phyloP scores from a whole-genome alignment of 768 basidiomycete genomes.

The Tephrocybe sp. region DNA sequence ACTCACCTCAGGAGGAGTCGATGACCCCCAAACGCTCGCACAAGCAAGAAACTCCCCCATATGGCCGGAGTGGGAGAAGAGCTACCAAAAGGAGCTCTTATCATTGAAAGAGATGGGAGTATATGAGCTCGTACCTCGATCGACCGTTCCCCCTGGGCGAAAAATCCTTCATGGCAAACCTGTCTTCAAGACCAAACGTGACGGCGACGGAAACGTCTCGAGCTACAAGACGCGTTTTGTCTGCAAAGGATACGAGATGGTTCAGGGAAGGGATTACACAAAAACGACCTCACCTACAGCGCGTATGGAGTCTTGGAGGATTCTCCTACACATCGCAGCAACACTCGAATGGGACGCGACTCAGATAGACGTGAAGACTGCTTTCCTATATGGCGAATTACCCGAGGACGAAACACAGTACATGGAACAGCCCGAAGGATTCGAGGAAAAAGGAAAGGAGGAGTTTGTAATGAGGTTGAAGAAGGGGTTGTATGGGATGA shows the following conservation, averaged over 20 bases:
- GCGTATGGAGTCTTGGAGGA: slow-evolving; percentile 20
- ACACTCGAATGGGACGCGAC: slow-evolving; percentile 21
- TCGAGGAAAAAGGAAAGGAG: slow-evolving; percentile 9
- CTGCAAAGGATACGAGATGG: slow-evolving; percentile 30
- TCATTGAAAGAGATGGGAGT: too few relatives aligned
- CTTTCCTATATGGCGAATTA: slow-evolving; percentile 11
- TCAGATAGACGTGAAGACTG: slow-evolving; percentile 32
- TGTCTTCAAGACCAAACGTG: slow-evolving; percentile 23
- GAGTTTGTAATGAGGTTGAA: slow-evolving; percentile 15
- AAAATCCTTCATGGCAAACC: not conserved
- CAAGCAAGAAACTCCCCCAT: too few relatives aligned
- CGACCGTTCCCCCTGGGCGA: too few relatives aligned
- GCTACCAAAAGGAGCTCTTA: too few relatives aligned
- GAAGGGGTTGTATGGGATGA: not conserved
- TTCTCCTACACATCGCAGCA: slow-evolving; percentile 27
- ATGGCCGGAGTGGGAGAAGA: too few relatives aligned
- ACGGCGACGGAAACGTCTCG: slow-evolving; percentile 21
- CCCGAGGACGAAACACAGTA: slow-evolving; percentile 26
- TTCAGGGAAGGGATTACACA: slow-evolving; percentile 4
- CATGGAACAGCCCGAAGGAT: slow-evolving; percentile 32
- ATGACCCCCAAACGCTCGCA: too few relatives aligned
- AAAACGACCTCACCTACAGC: not conserved
- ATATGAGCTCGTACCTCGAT: too few relatives aligned
- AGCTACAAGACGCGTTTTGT: slow-evolving; percentile 34
- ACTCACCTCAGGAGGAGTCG: too few relatives aligned